Conservation (phyloP, 2,329 filamentous ascomycete genomes). For the Ophiostoma populinum region DNA sequence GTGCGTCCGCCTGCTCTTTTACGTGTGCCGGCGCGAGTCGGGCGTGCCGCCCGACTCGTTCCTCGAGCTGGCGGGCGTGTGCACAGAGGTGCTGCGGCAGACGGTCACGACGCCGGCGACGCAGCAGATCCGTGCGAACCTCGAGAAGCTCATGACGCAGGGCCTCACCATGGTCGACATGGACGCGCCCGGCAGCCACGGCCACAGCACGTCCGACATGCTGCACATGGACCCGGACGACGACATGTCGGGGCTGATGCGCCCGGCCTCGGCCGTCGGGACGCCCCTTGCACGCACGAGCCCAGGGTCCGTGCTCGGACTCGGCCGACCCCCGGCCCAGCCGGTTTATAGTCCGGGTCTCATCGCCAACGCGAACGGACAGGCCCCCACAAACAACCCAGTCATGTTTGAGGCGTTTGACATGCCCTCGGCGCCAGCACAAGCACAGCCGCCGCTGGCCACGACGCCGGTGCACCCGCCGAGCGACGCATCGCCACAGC, state of each 20-base stretch:
- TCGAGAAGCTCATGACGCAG: slow-evolving; percentile 32
- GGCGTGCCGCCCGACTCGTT: slow-evolving; percentile 24
- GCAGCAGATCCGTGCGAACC: slow-evolving; percentile 27
- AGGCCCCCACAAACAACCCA: not conserved
- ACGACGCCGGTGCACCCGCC: not conserved
- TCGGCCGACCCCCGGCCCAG: not conserved
- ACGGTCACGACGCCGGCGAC: slow-evolving; percentile 34
- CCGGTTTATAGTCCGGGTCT: too few species aligned
- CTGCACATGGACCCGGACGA: slow-evolving; percentile 11
- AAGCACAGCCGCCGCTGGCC: not conserved
- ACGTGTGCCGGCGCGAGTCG: slow-evolving; percentile 29
- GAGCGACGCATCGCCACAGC: not conserved
- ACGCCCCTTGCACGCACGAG: not conserved
- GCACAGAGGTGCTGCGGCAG: slow-evolving; percentile 31
- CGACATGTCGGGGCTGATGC: slow-evolving; percentile 8
- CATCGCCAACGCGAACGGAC: not conserved
- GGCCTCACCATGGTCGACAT: slow-evolving; percentile 20
- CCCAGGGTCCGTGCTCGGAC: not conserved
- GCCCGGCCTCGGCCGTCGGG: not conserved
- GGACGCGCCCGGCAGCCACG: too few species aligned
- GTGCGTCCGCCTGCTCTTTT: slow-evolving; percentile 34
- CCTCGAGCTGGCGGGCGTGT: slow-evolving; percentile 31
- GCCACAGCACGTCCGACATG: slow-evolving; percentile 9
- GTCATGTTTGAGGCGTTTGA: slow-evolving; percentile 7
- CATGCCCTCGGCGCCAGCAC: too few species aligned